Conservation (phyloP, 202 grass and related monocot species). For the Digitaria exilis region DNA sequence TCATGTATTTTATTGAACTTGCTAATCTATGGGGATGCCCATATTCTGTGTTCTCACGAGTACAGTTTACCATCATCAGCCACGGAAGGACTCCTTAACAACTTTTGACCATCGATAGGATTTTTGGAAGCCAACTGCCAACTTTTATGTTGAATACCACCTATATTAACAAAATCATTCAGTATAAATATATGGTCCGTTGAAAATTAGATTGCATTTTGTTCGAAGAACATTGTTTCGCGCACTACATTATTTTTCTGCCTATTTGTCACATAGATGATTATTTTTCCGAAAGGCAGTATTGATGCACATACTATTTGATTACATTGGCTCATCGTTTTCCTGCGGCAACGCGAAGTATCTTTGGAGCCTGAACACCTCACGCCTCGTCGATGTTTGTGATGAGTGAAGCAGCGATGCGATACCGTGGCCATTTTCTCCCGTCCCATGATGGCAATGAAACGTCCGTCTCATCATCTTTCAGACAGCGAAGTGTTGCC, state of each 20-base stretch:
- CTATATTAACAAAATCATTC: neutral
- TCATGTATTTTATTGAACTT: conserved; percentile 1
- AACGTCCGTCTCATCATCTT: conserved; percentile 3
- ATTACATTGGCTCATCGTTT: neutral
- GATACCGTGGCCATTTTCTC: neutral
- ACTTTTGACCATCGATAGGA: neutral
- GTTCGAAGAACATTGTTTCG: neutral
- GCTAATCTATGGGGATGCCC: neutral
- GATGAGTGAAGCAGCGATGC: neutral
- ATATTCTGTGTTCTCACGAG: neutral
- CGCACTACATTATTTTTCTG: no score
- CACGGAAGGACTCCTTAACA: neutral
- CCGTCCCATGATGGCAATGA: neutral
- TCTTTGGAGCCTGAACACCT: neutral
- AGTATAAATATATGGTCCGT: neutral
- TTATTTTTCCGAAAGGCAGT: neutral
- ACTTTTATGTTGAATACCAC: neutral
- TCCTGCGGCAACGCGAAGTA: conserved; percentile 15
- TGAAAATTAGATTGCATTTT: neutral
- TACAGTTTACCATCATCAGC: neutral
- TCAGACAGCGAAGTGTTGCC: neutral
- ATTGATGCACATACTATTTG: neutral
- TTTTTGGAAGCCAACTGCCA: neutral
- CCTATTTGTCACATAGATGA: neutral
- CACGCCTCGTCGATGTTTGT: neutral